Base-by-base conservation (phyloP, 208 protist species). In the Acanthamoeba lenticulata region DNA sequence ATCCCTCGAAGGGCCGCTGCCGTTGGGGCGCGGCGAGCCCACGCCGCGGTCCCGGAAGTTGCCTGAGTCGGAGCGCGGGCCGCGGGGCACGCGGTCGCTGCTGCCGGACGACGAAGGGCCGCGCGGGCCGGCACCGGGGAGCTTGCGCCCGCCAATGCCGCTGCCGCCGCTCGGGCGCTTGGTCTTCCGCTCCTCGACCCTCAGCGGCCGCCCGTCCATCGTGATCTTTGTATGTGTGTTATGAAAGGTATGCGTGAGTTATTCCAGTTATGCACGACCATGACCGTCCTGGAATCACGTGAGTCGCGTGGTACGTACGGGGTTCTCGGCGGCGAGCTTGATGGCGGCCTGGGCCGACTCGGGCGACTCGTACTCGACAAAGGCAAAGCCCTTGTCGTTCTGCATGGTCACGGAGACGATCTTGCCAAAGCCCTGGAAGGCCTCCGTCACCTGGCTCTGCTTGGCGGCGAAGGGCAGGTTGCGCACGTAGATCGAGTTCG, bases 391-490 rank as follows among this genome's bases (percentile, higher is more conserved):
- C 79, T 88, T 79, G 34, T 79, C 67, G 67, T 32, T 65, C 27
- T 79, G 67, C 38, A 79, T 79, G 11, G 67, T n/a, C 34, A 36
- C n/a, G 67, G 36, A 38, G 67, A 79, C 36, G 79, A 88, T 88
- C 40, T 49, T 88, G 45, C 79, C 79, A 40, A 88, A 88, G 29
- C 79, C 79, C 47, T 60, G 11, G 79, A 88, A 88, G n/a, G 47
- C 45, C 13, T 88, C 79, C 13, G 44, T 24, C 45, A 88, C 47
- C 79, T 88, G 79, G 27, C 3, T 40, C 13, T 34, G 40, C 47
- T 49, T 88, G 44, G 45, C 40, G 47, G 79, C 19, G 79, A 88
- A 88, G 27, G 79, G 79, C 36, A 88, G 34, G 29, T 88, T 88
- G 45, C 47, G 49, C 15, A 88, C 79, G 47, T 88, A 88, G 79